Base-by-base conservation (phyloP, 306 rosid genomes). In the Medicago lupulina region DNA sequence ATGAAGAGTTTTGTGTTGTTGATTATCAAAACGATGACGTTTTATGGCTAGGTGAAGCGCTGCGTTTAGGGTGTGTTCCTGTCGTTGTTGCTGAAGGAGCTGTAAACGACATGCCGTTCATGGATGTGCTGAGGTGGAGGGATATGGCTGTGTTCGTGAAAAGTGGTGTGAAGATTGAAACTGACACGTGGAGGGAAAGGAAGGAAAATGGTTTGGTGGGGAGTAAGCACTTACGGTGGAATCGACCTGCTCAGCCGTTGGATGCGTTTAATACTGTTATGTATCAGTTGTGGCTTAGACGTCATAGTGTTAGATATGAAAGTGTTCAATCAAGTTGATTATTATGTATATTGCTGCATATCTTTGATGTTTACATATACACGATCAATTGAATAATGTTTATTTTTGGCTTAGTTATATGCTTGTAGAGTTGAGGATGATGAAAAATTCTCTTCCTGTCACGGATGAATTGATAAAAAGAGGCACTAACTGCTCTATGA, bases 251-350 rank as follows among this genome's bases (percentile, higher is more conserved):
- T 25, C 57, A 74, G 68, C 90, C 90, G 71, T 83, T 86, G 0
- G 97, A 89, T 86, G 76, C 95, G 41, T 90, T 93, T 80, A 80
- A 86, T 9, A 90, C 87, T 54, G 31, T 90, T 78, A 84, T 89
- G 84, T 93, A 86, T 83, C 90, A 90, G 83, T 73, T 93, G 64
- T 93, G 96, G 95, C 81, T 89, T 43, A 85, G 98, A 76, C 85
- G 98, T 19, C 88, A 89, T 69, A 64, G 90, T 36, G 21, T 80
- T 9, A 53, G 71, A 57, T 80, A 80, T 21, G 55, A 12, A 7
- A 64, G 13, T 6, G 11, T 53, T 51, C 73, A 63, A 51, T 66
- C 36, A 8, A 8, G 46, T 0, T 39, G 36, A n/a, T 53, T 2
- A 40, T 40, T 40, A 40, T 40, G 44, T 40, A 40, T 40, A 40